Conservation (phyloP, 164 flowering plant genomes). For the Umbilicus rupestris region DNA sequence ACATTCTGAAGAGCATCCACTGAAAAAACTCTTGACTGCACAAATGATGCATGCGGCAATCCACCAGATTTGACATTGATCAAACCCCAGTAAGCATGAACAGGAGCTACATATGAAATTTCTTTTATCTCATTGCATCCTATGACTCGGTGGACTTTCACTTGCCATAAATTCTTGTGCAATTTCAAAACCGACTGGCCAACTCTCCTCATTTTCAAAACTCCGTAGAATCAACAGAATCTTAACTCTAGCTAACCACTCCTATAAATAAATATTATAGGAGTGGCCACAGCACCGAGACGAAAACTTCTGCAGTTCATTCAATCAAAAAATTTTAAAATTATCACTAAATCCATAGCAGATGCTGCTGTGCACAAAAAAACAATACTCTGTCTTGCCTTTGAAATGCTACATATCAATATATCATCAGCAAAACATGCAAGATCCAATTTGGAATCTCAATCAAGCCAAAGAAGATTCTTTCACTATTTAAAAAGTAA, state of each 20-base stretch:
- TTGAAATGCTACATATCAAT: too few relatives aligned
- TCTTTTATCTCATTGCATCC: conserved; percentile 10
- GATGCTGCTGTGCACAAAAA: too few relatives aligned
- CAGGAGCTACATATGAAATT: conserved; percentile 8
- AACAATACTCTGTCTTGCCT: too few relatives aligned
- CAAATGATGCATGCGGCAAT: conserved; percentile 13
- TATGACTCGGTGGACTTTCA: conserved; percentile 9
- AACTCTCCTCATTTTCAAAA: conserved; percentile 33
- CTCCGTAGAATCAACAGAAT: background rate
- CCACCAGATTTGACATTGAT: conserved; percentile 16
- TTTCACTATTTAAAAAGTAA: too few relatives aligned
- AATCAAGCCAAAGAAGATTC: too few relatives aligned
- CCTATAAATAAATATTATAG: conserved; percentile 1
- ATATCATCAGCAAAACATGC: too few relatives aligned
- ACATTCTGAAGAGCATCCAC: conserved; percentile 31
- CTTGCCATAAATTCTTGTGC: conserved; percentile 22
- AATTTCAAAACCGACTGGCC: conserved; percentile 22
- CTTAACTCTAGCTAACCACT: background rate
- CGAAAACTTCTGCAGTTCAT: background rate
- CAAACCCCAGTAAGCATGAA: conserved; percentile 7
- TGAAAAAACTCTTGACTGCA: conserved; percentile 37
- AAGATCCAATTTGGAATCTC: too few relatives aligned
- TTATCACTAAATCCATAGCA: background rate
- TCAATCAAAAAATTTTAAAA: background rate
- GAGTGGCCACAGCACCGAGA: background rate